A percentile compares a stretch with the other conserved stretches of the same genome.
Conservation (phyloP, 176 grass and related monocot species). For the Ananas comosus region DNA sequence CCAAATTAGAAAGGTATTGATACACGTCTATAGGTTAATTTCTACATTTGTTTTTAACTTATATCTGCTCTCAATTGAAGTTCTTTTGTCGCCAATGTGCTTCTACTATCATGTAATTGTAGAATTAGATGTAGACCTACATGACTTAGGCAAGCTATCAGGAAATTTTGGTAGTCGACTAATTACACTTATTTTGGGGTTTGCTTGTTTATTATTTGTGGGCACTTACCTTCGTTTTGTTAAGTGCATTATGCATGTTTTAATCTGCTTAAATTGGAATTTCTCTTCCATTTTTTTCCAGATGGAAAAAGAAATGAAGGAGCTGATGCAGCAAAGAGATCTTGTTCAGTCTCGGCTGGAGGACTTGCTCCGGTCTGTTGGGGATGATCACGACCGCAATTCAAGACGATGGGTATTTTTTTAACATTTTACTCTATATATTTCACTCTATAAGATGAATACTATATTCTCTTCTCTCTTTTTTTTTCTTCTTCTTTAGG, state of each 20-base stretch:
- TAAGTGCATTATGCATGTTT: not conserved
- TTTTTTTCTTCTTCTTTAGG: constrained; percentile 25
- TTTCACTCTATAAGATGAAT: not conserved
- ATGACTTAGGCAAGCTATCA: not conserved
- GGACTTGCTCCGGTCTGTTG: constrained; percentile 44
- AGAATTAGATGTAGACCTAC: not conserved
- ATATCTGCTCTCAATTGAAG: not conserved
- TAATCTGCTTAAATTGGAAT: not conserved
- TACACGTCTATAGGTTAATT: not conserved
- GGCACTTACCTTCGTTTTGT: not conserved
- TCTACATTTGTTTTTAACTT: not conserved
- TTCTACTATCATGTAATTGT: not conserved
- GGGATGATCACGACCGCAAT: constrained; percentile 27
- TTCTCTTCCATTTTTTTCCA: constrained; percentile 14
- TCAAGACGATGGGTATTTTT: constrained; percentile 49
- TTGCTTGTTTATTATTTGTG: not conserved
- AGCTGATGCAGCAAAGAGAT: constrained; percentile 62
- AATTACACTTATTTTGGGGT: no score
- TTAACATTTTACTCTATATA: constrained; percentile 3
- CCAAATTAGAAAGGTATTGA: constrained; percentile 58
- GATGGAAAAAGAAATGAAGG: constrained; percentile 70
- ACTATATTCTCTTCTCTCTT: not conserved
- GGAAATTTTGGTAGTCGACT: not conserved
- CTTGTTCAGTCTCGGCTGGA: constrained; percentile 68
- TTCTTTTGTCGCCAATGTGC: not conserved